A percentile compares a stretch with the other conserved stretches of the same genome.
phyloP scores from a whole-genome alignment of 805 yeast species.

The Kluyveromyces lactis region DNA sequence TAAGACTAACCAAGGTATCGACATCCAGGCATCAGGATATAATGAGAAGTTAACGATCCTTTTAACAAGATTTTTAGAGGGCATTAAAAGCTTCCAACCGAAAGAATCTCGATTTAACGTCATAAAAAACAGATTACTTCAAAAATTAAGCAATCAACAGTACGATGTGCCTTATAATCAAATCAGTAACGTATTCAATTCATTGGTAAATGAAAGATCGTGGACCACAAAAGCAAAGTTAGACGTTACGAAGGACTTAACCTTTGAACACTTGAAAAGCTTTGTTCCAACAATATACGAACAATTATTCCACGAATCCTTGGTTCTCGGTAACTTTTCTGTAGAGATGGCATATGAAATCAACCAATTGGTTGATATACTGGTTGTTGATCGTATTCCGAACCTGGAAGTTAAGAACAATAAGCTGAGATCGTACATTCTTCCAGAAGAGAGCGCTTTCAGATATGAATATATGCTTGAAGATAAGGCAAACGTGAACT shows the following conservation, averaged over 20 bases:
- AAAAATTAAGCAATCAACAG: constrained; percentile 60
- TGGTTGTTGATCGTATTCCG: constrained; percentile 37
- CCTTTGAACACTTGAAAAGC: constrained; percentile 40
- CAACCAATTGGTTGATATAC: constrained; percentile 36
- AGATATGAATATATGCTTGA: constrained; percentile 44
- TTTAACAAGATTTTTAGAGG: constrained; percentile 49
- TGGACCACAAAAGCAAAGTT: constrained; percentile 60
- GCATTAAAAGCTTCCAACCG: constrained; percentile 42
- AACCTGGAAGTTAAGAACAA: constrained; percentile 19
- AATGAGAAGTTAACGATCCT: constrained; percentile 70
- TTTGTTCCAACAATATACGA: constrained; percentile 47
- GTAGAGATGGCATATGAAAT: constrained; percentile 46
- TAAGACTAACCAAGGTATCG: constrained; percentile 62
- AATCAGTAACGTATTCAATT: constrained; percentile 52
- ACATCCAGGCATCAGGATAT: constrained; percentile 65
- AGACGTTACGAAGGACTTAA: constrained; percentile 36
- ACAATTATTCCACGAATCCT: constrained; percentile 60
- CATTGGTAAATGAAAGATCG: constrained; percentile 61
- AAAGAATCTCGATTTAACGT: constrained; percentile 54
- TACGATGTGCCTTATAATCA: constrained; percentile 73
- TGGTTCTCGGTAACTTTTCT: constrained; percentile 67
- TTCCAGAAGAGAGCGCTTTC: constrained; percentile 33
- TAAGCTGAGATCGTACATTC: constrained; percentile 33
- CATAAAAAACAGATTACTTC: constrained; percentile 52
- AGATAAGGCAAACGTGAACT: constrained; percentile 69